Conservation (phyloP, 1,139 yeast species). For the Diutina neorugosa region DNA sequence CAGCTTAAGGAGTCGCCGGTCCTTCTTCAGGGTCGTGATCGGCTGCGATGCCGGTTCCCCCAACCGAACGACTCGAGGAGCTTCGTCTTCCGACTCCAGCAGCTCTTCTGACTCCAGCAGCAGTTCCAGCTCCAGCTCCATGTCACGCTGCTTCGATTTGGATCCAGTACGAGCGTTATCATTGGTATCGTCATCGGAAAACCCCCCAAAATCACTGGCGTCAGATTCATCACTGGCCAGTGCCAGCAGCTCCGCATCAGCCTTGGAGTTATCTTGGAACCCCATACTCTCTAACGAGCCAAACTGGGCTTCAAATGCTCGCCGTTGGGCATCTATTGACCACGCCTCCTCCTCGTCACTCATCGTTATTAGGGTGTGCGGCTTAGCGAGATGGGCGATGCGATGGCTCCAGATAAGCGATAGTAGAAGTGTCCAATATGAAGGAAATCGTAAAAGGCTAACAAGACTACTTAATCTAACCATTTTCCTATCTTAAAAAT, state of each 20-base stretch:
- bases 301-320: conserved; percentile 59
- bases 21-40: conserved; percentile 15
- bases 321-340: conserved; percentile 44
- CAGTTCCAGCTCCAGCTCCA: not conserved
- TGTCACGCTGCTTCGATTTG: not conserved
- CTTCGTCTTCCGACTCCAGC: conserved; percentile 2
- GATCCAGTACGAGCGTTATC: not conserved
- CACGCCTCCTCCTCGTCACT: conserved; percentile 19
- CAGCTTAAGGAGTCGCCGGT: conserved; percentile 20
- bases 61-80: conserved; percentile 26
- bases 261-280: conserved; percentile 39
- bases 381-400: not conserved
- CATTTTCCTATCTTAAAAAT: too few species aligned
- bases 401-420: not conserved
- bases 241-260: conserved; percentile 4
- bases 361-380: not conserved
- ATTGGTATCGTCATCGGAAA: conserved; percentile 9
- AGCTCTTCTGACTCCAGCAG: not conserved
- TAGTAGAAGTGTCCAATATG: not conserved
- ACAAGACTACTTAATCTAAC: too few species aligned
- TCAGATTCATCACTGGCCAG: conserved; percentile 5
- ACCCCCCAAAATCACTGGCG: conserved; percentile 12
- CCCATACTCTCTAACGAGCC: conserved; percentile 53
- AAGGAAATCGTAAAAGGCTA: not conserved
- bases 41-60: not conserved